Evolutionary conservation across 83 land plant species (phyloP), one percentile per base, ranked within the genome.

Genomic region (Thuja plicata): DNA sequence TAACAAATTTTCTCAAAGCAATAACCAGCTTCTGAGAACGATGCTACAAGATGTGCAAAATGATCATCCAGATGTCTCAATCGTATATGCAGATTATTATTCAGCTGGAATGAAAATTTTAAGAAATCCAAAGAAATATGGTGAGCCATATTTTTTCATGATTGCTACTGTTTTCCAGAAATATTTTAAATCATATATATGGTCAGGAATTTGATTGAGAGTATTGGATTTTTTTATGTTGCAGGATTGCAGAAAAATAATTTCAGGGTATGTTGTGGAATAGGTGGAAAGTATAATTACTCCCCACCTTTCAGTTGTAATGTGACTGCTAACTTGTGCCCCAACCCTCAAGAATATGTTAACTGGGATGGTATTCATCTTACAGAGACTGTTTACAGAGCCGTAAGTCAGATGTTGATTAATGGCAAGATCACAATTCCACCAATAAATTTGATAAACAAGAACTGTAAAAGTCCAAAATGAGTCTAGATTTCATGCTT

Each of bases 31-130:
- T 16, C 5, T 86, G 24, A 17, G 2, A 21, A 32, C 7, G 3
- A 27, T 27, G 40, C n/a, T 86, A 8, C 24, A 8, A 35, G 38
- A 57, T 6, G 19, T 86, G 43, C 87, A 55, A 30, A 84, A 70
- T 66, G 62, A 16, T 83, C 85, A 94, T 40, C 91, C 91, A 8
- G 86, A 92, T 8, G 88, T 90, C 1, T 89, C 73, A 15, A 92
- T 94, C 32, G 88, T 90, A 37, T 92, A 94, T 85, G 94, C 91
- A 8, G 92, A 94, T 84, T 91, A 92, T 60, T 94, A 90, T 85
- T 57, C 81, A 32, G 89, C 93, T 8, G 84, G 88, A 13, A 87
- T 87, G 89, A 77, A 30, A 2, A 17, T 92, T 34, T 84, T 57
- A 27, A 37, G n/a, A 30, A 60, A 70, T 84, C 92, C 92, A 2